These are phyloP conservation scores for Biancaea sappan DNA, from an alignment of 306 rosid species.

Conservation along the genomic window DNA sequence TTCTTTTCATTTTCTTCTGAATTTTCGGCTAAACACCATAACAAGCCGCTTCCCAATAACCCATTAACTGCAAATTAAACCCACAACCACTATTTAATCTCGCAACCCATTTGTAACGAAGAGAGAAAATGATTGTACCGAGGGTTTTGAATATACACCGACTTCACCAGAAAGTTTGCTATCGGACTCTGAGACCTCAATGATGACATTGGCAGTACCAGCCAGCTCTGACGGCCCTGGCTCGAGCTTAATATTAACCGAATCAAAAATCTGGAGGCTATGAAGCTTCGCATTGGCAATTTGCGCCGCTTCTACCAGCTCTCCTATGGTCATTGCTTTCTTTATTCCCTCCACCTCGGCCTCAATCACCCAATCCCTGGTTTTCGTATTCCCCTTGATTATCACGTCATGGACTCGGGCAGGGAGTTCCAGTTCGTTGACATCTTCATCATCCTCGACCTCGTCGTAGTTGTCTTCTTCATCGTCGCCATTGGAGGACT, in stretches of 20 bases:
- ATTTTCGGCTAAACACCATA: conserved; percentile 29
- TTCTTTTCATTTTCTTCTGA: conserved; percentile 1
- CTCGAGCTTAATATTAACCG: conserved; percentile 67
- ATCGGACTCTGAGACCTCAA: conserved; percentile 66
- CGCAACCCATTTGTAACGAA: background rate
- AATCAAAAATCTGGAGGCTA: conserved; percentile 71
- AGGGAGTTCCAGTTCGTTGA: conserved; percentile 39
- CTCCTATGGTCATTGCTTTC: conserved; percentile 67
- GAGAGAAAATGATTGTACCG: conserved; percentile 54
- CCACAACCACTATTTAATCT: background rate
- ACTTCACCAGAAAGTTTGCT: conserved; percentile 62
- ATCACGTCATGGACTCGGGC: conserved; percentile 85
- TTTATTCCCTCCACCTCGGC: conserved; percentile 67
- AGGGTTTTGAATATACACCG: conserved; percentile 73
- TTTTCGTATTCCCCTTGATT: conserved; percentile 77
- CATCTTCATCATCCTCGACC: conserved; percentile 28
- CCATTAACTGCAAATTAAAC: background rate
- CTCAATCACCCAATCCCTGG: conserved; percentile 82
- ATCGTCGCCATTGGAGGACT: conserved; percentile 38
- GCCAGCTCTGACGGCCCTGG: conserved; percentile 87
- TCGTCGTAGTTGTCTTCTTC: conserved; percentile 42
- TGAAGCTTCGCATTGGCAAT: conserved; percentile 69
- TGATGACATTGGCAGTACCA: conserved; percentile 73
- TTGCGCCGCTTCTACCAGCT: conserved; percentile 68
- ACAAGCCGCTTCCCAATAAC: background rate